Conservation (phyloP, 78 protist genomes). For the Capsaspora owczarzaki region DNA sequence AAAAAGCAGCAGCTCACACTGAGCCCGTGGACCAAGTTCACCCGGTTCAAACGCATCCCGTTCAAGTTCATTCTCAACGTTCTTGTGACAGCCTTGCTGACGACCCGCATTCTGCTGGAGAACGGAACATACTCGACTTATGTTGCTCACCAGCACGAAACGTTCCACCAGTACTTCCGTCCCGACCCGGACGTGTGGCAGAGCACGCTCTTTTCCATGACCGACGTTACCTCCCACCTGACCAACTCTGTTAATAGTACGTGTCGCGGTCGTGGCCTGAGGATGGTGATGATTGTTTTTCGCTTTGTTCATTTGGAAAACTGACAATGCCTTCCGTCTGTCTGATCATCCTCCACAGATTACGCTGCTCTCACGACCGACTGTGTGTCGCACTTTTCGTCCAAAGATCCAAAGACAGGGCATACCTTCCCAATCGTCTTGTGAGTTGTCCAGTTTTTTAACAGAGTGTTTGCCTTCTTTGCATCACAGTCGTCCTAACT, state of each 20-base stretch:
- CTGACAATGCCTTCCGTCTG: too few species aligned
- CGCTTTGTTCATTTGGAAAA: too few species aligned
- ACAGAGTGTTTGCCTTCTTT: too few species aligned
- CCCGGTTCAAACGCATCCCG: background rate
- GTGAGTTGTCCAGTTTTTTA: too few species aligned
- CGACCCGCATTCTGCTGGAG: background rate
- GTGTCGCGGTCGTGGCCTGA: too few species aligned
- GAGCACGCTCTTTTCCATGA: background rate
- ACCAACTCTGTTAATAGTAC: background rate
- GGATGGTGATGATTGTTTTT: too few species aligned
- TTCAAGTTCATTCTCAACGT: conserved; percentile 9
- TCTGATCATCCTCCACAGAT: too few species aligned
- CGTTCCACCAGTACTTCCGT: background rate
- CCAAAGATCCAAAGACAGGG: too few species aligned
- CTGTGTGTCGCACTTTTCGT: too few species aligned
- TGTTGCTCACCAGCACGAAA: background rate
- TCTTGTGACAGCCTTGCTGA: background rate
- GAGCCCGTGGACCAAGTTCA: background rate
- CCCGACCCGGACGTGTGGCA: conserved; percentile 1
- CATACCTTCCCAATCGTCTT: too few species aligned
- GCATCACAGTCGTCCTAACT: too few species aligned
- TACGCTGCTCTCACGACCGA: too few species aligned
- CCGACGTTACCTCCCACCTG: background rate
- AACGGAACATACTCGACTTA: background rate
- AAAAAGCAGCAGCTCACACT: background rate